Evolutionary conservation across 225 moss, liverwort and hornwort species (phyloP).

Genomic region (Bryoerythrophyllum caledonicum): DNA sequence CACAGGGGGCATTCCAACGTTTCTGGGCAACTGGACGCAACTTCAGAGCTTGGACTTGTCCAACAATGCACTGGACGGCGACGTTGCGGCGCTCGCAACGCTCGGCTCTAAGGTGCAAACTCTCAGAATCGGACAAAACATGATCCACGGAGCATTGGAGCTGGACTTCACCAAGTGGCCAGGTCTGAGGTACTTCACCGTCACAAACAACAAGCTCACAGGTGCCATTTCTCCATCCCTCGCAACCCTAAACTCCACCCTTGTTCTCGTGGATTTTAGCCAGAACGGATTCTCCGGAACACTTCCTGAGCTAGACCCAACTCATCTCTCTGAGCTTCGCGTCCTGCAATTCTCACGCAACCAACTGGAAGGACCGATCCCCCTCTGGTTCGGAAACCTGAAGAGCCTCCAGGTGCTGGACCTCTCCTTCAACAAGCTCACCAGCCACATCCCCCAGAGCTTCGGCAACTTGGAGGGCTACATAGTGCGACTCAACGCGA

Average conservation of each 20-base stretch:
- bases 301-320: background rate
- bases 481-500: background rate
- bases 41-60: no score
- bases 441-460: background rate
- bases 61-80: no score
- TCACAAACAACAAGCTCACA: background rate
- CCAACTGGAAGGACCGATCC: background rate
- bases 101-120: no score
- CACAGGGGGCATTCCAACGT: no score
- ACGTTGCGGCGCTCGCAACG: no score
- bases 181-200: background rate
- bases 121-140: no score
- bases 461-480: background rate
- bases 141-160: background rate
- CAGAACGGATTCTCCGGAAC: background rate
- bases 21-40: no score
- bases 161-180: background rate
- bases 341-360: background rate
- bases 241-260: background rate
- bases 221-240: background rate
- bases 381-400: background rate
- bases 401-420: slow-evolving; percentile 12
- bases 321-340: background rate
- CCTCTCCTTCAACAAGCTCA: slow-evolving; percentile 6
- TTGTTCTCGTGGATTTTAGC: background rate